A percentile compares a stretch with the other conserved stretches of the same genome.
Conservation (phyloP, 2,329 filamentous ascomycete species). For the Rhytidhysteron rufulum region DNA sequence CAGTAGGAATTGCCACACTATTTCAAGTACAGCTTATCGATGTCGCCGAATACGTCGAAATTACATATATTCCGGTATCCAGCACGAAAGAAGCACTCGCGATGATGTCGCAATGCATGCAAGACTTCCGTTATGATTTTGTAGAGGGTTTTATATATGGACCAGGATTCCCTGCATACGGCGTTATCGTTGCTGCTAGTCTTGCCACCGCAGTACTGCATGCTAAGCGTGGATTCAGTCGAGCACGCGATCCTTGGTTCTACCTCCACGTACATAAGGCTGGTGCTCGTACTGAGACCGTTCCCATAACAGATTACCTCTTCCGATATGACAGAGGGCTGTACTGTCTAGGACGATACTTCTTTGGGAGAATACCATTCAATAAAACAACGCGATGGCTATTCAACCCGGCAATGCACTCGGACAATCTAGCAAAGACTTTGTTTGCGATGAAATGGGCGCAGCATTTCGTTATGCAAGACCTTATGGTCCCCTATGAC, state of each 20-base stretch:
- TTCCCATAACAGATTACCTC: constrained; percentile 60
- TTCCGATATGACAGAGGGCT: constrained; percentile 67
- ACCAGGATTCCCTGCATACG: constrained; percentile 2
- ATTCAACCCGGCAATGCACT: constrained; percentile 56
- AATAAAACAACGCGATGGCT: constrained; percentile 55
- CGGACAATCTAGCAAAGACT: constrained; percentile 59
- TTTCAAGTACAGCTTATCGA: constrained; percentile 53
- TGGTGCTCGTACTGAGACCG: constrained; percentile 41
- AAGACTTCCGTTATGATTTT: constrained; percentile 7
- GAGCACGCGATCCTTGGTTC: constrained; percentile 39
- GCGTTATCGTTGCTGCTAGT: constrained; percentile 7
- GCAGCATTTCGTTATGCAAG: constrained; percentile 60
- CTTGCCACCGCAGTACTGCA: background rate
- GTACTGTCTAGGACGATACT: constrained; percentile 28
- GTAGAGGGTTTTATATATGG: constrained; percentile 7
- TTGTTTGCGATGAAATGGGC: constrained; percentile 55
- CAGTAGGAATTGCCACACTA: constrained; percentile 54
- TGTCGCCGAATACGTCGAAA: constrained; percentile 52
- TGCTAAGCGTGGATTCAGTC: background rate
- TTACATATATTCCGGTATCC: constrained; percentile 54
- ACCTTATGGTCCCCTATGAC: constrained; percentile 43
- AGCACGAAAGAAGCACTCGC: constrained; percentile 44
- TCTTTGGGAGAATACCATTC: constrained; percentile 43
- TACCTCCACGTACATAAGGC: constrained; percentile 38
- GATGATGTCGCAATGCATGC: constrained; percentile 37